A percentile compares a stretch with the other conserved stretches of the same genome.
These are phyloP conservation scores for Cenchrus americanus DNA, from an alignment of 176 grass and related monocot genomes.

Conservation along the genomic window DNA sequence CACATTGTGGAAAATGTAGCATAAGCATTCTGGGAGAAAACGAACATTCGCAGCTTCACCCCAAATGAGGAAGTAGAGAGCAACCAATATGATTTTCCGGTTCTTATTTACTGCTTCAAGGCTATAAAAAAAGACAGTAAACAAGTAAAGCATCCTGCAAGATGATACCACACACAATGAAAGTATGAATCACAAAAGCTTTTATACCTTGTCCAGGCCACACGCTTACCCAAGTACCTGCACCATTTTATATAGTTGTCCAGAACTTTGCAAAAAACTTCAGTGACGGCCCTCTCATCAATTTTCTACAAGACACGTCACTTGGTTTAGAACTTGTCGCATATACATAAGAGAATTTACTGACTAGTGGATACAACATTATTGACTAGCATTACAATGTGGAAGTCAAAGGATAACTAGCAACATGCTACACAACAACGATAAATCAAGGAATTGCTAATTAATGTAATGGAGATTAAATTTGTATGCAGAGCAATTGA, in stretches of 20 bases:
- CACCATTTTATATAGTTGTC: constrained; percentile 99
- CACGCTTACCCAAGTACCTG: constrained; percentile 72
- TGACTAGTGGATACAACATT: constrained; percentile 10
- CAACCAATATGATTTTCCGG: constrained; percentile 80
- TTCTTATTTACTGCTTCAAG: constrained; percentile 81
- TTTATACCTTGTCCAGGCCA: constrained; percentile 87
- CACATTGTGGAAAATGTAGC: constrained; percentile 98
- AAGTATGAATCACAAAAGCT: constrained; percentile 6
- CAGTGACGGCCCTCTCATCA: constrained; percentile 81
- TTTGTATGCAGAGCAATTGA: constrained; percentile 12
- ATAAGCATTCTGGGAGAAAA: constrained; percentile 95
- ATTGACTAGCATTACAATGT: constrained; percentile 9
- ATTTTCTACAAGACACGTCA: constrained; percentile 72
- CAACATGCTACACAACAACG: constrained; percentile 6
- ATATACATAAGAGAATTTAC: constrained; percentile 8
- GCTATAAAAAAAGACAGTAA: constrained; percentile 47
- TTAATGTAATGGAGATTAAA: background rate
- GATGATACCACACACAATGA: constrained; percentile 26
- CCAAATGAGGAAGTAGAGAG: constrained; percentile 94
- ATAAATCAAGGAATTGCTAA: background rate
- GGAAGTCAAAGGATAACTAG: constrained; percentile 1
- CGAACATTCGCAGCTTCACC: constrained; percentile 94
- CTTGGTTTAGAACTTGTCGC: constrained; percentile 2
- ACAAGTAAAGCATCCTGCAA: constrained; percentile 10
- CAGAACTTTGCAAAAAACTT: constrained; percentile 88